Conservation (phyloP, 176 grass and related monocot species). For the Alloteropsis semialata region DNA sequence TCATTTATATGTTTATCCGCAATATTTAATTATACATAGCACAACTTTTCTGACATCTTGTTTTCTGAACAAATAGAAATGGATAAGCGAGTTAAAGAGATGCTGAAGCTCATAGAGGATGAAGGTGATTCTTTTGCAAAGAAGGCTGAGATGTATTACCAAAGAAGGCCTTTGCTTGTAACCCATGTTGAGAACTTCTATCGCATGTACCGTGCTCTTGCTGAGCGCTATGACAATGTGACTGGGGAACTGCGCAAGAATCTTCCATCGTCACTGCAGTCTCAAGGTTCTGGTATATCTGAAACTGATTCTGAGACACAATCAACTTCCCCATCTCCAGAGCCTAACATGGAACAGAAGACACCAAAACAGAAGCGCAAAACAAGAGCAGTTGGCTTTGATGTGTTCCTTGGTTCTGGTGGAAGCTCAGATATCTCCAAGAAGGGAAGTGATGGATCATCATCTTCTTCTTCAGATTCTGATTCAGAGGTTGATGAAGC, state of each 20-base stretch:
- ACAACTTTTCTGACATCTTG: conserved; percentile 9
- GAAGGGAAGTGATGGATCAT: conserved; percentile 66
- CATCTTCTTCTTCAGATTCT: conserved; percentile 66
- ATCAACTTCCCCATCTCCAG: conserved; percentile 25
- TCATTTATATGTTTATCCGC: background rate
- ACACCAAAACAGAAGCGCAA: conserved; percentile 33
- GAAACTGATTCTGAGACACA: conserved; percentile 63
- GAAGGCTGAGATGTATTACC: conserved; percentile 93
- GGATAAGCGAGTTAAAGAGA: conserved; percentile 92
- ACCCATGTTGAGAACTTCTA: conserved; percentile 85
- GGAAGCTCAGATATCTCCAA: conserved; percentile 37
- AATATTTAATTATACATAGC: conserved; percentile 12
- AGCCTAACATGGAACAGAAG: conserved; percentile 38
- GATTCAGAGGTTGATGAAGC: conserved; percentile 59
- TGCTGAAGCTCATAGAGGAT: conserved; percentile 88
- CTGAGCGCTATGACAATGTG: conserved; percentile 95
- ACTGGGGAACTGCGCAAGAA: conserved; percentile 86
- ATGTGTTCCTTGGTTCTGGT: conserved; percentile 51
- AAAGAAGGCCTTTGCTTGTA: conserved; percentile 65
- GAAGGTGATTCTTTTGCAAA: conserved; percentile 93
- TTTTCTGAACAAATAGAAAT: conserved; percentile 56
- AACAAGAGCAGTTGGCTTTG: conserved; percentile 46
- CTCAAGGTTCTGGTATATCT: conserved; percentile 59
- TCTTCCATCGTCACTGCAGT: conserved; percentile 59
- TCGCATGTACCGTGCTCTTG: conserved; percentile 92